Conservation (phyloP, 768 basidiomycete genomes). For the Lyophyllum semitale region DNA sequence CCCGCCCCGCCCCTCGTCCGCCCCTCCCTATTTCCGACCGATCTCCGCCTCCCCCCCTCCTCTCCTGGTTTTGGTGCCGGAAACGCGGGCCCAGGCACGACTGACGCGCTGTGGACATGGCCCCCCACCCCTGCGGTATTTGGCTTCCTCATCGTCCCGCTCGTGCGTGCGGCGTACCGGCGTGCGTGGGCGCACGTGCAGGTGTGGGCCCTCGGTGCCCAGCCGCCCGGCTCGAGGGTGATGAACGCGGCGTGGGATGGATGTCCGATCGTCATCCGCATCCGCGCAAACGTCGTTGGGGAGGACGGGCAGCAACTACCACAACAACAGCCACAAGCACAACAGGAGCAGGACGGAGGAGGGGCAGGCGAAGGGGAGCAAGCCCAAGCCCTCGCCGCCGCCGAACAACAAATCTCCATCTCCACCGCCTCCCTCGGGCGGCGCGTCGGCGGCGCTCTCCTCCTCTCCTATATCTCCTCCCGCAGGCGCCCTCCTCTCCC, state of each 20-base stretch:
- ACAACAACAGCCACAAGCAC: slow-evolving; percentile 1
- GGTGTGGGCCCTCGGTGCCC: slow-evolving; percentile 43
- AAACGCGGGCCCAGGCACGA: background rate
- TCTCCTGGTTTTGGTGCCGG: too few species aligned
- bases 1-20: slow-evolving; percentile 35
- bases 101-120: slow-evolving; percentile 34
- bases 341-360: slow-evolving; percentile 27
- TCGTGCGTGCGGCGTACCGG: slow-evolving; percentile 47
- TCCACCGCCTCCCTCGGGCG: slow-evolving; percentile 65
- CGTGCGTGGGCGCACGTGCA: slow-evolving; percentile 40
- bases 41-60: slow-evolving; percentile 19
- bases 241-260: slow-evolving; percentile 27
- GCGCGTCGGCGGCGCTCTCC: slow-evolving; percentile 66
- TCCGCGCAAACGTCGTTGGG: slow-evolving; percentile 27
- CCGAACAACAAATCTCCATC: slow-evolving; percentile 59
- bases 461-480: slow-evolving; percentile 66
- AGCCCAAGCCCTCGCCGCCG: slow-evolving; percentile 46
- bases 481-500: slow-evolving; percentile 62
- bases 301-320: slow-evolving; percentile 11
- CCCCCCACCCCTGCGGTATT: slow-evolving; percentile 64
- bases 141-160: slow-evolving; percentile 52
- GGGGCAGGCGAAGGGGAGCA: slow-evolving; percentile 16
- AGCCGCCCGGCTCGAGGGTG: slow-evolving; percentile 32
- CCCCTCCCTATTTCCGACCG: slow-evolving; percentile 27
- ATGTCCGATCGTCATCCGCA: slow-evolving; percentile 37